Evolutionary conservation across 1,139 yeast species (phyloP), one percentile per base, ranked within the genome.

Genomic region (Meyerozyma carpophila): DNA sequence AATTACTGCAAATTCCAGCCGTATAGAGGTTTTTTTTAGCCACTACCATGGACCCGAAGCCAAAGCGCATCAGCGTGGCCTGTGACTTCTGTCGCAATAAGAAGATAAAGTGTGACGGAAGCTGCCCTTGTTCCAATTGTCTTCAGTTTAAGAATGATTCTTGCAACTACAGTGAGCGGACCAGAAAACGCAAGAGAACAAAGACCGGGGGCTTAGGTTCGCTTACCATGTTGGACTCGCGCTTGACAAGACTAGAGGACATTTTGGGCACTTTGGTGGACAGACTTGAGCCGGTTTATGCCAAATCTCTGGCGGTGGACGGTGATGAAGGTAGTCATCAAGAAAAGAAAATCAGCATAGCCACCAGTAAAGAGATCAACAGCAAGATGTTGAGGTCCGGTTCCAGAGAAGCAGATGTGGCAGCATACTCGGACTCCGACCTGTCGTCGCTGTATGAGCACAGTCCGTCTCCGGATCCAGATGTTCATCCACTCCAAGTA

Each of bases 151-250:
- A 60, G 55, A 21, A 50, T 14, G 58, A 56, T 18, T 44, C 50
- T 5, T 68, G 74, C 49, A 56, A 54, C 37, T 68, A 66, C 43
- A 58, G 57, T 20, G 66, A 64, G 39, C 25, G 52, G 62, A 29
- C 57, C 57, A 2, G 45, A 50, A 34, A 58, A 55, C 43, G 53
- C 48, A 25, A 37, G 41, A 20, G 56, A 51, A 42, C 40, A 40
- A 27, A 18, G 28, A 38, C 37, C 11, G 7, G 27, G 25, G 25
- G 36, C 40, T 11, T 44, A 37, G 32, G 29, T 37, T 13, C 20
- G 25, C 34, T 24, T 31, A 40, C 13, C 13, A 27, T 13, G 14
- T 32, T 40, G 18, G 49, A 42, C 29, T 42, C 38, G n/a, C 29
- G 48, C n/a, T 32, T 45, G 14, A 20, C 41, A 1, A 27, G 39